These are phyloP conservation scores for Zymoseptoria crescenta DNA, from an alignment of 2,329 filamentous ascomycete species.

Conservation along the genomic window DNA sequence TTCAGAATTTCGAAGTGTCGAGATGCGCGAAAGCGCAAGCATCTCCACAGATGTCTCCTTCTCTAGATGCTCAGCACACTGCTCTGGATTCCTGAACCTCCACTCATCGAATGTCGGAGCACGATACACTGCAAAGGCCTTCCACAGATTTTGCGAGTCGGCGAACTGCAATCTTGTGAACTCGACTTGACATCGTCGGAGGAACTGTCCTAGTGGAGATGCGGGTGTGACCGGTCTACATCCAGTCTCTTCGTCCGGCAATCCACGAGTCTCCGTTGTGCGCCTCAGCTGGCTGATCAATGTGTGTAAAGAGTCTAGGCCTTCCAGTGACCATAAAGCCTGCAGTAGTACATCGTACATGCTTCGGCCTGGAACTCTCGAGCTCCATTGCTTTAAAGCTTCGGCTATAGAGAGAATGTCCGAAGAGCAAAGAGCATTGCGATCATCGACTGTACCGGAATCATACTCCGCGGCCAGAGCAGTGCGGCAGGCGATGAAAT, in stretches of 20 bases:
- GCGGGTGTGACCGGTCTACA: conserved; percentile 52
- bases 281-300: conserved; percentile 47
- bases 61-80: conserved; percentile 16
- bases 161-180: conserved; percentile 74
- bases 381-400: conserved; percentile 14
- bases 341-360: conserved; percentile 82
- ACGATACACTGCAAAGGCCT: conserved; percentile 70
- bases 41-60: background rate
- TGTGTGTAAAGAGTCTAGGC: conserved; percentile 66
- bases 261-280: conserved; percentile 1
- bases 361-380: conserved; percentile 61
- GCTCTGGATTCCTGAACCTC: conserved; percentile 45
- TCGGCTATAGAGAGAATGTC: conserved; percentile 13
- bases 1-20: background rate
- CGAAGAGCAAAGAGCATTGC: conserved; percentile 10
- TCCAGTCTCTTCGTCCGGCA: conserved; percentile 38
- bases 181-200: conserved; percentile 69
- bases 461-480: conserved; percentile 11
- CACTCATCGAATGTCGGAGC: conserved; percentile 61
- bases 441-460: conserved; percentile 8
- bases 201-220: conserved; percentile 74
- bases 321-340: conserved; percentile 76
- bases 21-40: background rate
- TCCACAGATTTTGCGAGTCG: conserved; percentile 72
- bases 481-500: conserved; percentile 68